Evolutionary conservation across 805 yeast genomes (phyloP).

Genomic region (Starmera quercuum): DNA sequence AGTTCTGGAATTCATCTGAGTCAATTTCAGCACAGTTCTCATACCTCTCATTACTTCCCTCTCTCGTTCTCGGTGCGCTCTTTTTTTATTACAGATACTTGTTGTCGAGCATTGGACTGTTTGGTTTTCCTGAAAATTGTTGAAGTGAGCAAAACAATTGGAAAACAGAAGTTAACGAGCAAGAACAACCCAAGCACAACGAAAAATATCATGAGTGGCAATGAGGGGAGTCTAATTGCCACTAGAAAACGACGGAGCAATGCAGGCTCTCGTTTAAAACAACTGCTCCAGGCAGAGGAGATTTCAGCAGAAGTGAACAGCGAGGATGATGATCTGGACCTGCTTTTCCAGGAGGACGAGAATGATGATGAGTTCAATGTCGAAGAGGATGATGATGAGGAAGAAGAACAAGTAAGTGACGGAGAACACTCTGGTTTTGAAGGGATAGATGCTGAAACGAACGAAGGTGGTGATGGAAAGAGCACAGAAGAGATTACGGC

Average conservation of each 20-base stretch:
- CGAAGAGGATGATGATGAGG: slow-evolving; percentile 23
- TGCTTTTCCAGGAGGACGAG: slow-evolving; percentile 59
- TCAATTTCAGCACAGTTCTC: too few species aligned
- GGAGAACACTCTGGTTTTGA: slow-evolving; percentile 25
- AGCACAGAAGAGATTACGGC: background rate
- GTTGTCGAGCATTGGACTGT: too few species aligned
- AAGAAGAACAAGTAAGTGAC: slow-evolving; percentile 14
- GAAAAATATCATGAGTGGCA: too few species aligned
- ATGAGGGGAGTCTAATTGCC: slow-evolving; percentile 55
- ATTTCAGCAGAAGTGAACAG: slow-evolving; percentile 38
- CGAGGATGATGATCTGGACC: slow-evolving; percentile 70
- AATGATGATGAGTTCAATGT: slow-evolving; percentile 42
- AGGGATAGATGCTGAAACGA: slow-evolving; percentile 18
- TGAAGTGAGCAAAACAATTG: too few species aligned
- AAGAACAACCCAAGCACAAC: too few species aligned
- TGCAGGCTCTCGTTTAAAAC: slow-evolving; percentile 81
- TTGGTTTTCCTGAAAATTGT: too few species aligned
- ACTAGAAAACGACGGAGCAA: slow-evolving; percentile 75
- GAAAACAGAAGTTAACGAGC: too few species aligned
- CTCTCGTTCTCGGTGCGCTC: too few species aligned
- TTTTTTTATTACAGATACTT: too few species aligned
- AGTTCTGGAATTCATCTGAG: too few species aligned
- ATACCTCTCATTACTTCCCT: too few species aligned
- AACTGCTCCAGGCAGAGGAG: slow-evolving; percentile 64
- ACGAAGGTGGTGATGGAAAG: slow-evolving; percentile 13